phyloP scores from a whole-genome alignment of 495 filamentous ascomycete species.

The Symbiotaphrina buchneri region DNA sequence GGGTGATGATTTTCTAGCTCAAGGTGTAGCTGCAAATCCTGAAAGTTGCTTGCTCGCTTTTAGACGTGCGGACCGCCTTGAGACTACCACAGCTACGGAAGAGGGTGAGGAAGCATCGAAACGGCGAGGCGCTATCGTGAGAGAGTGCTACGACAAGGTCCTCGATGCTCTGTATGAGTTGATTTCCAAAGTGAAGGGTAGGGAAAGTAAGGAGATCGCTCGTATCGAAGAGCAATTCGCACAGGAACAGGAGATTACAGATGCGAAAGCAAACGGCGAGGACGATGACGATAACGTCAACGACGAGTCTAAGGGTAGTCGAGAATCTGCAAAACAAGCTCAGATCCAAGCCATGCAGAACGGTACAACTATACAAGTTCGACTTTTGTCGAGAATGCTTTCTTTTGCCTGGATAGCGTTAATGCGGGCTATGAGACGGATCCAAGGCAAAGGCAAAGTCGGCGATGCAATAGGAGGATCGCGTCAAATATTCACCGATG shows the following conservation, averaged over 20 bases:
- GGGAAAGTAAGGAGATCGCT: constrained; percentile 45
- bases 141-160: constrained; percentile 62
- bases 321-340: constrained; percentile 28
- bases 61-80: constrained; percentile 69
- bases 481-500: constrained; percentile 69
- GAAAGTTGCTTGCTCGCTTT: constrained; percentile 81
- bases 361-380: constrained; percentile 44
- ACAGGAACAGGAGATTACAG: constrained; percentile 14
- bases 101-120: constrained; percentile 44
- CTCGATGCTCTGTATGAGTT: constrained; percentile 69
- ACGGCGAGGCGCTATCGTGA: constrained; percentile 47
- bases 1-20: constrained; percentile 54
- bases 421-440: constrained; percentile 78
- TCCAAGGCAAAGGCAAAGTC: constrained; percentile 72
- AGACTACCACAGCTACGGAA: constrained; percentile 42
- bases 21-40: constrained; percentile 74
- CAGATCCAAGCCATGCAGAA: constrained; percentile 52
- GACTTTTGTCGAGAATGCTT: constrained; percentile 50
- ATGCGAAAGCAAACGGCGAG: constrained; percentile 20
- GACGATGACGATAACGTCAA: constrained; percentile 43
- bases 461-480: constrained; percentile 48
- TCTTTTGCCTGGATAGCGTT: constrained; percentile 87
- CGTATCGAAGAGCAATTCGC: constrained; percentile 38
- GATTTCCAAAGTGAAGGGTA: constrained; percentile 45
- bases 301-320: constrained; percentile 16